A percentile compares a stretch with the other conserved stretches of the same genome.
phyloP scores from a whole-genome alignment of 139 green algal genomes.

The Micractinium sp. region DNA sequence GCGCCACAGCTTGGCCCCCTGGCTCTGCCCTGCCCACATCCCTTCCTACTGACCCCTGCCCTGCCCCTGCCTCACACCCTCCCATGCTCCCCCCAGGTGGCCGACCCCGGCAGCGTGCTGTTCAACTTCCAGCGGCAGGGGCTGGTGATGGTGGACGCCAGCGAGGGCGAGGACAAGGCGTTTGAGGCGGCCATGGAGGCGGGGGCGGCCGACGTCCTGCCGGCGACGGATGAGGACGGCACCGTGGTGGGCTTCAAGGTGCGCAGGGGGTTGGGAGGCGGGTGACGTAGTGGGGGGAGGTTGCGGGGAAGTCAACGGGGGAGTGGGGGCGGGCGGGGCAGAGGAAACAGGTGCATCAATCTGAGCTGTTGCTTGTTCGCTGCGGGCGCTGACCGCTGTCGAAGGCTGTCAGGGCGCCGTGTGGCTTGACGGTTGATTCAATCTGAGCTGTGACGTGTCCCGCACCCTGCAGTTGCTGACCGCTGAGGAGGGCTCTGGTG shows the following conservation, averaged over 20 bases:
- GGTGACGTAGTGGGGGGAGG: too few species aligned
- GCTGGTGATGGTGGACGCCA: slow-evolving; percentile 45
- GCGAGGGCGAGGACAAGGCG: slow-evolving; percentile 61
- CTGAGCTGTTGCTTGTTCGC: too few species aligned
- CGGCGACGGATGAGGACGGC: slow-evolving; percentile 52
- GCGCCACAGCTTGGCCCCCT: not conserved
- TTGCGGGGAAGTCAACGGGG: too few species aligned
- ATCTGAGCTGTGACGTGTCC: too few species aligned
- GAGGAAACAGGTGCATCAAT: too few species aligned
- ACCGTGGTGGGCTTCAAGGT: slow-evolving; percentile 50
- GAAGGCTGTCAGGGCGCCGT: too few species aligned
- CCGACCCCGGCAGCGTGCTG: slow-evolving; percentile 85
- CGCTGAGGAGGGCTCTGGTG: too few species aligned
- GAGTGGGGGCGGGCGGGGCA: too few species aligned
- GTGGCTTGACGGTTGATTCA: too few species aligned
- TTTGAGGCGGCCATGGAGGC: slow-evolving; percentile 85
- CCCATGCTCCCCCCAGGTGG: slow-evolving; percentile 59
- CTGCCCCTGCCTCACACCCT: not conserved
- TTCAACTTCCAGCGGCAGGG: slow-evolving; percentile 90
- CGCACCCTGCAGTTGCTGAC: too few species aligned
- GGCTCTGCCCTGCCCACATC: not conserved
- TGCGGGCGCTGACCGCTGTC: too few species aligned
- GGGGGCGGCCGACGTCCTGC: slow-evolving; percentile 72
- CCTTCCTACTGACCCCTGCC: not conserved
- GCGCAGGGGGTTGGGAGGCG: too few species aligned